Conservation (phyloP, 805 yeast genomes). For the Candida argentea region DNA sequence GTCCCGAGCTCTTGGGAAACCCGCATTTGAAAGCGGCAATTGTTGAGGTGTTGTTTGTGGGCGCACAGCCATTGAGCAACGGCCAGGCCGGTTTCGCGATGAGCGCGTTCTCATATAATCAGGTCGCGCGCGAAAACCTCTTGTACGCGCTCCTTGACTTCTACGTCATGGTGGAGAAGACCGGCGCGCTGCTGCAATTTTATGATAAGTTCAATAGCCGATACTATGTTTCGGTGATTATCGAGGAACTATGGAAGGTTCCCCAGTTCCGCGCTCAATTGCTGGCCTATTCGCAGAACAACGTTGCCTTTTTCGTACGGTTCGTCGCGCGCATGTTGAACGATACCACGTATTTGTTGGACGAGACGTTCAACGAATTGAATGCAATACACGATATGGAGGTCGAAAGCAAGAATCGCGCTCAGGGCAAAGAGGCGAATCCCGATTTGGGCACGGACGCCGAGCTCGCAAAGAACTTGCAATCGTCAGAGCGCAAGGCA, state of each 20-base stretch:
- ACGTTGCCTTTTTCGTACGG: constrained; percentile 79
- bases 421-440: constrained; percentile 17
- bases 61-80: constrained; percentile 46
- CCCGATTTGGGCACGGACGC: constrained; percentile 44
- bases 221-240: constrained; percentile 71
- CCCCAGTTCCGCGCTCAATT: constrained; percentile 61
- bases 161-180: constrained; percentile 90
- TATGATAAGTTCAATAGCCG: constrained; percentile 92
- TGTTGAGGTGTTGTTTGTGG: constrained; percentile 71
- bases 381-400: constrained; percentile 70
- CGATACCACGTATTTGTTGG: constrained; percentile 84
- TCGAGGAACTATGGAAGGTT: constrained; percentile 76
- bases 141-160: constrained; percentile 80
- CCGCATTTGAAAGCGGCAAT: constrained; percentile 87
- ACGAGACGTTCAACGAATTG: constrained; percentile 78
- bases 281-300: constrained; percentile 50
- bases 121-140: constrained; percentile 52
- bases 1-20: constrained; percentile 78
- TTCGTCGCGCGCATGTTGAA: constrained; percentile 92
- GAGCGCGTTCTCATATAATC: constrained; percentile 52
- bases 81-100: constrained; percentile 71
- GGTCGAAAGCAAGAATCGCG: constrained; percentile 47
- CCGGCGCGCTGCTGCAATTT: constrained; percentile 91
- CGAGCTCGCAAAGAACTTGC: constrained; percentile 48
- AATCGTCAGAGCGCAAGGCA: constrained; percentile 64